phyloP scores from a whole-genome alignment of 768 basidiomycete genomes.

The Termitomyces sp. region DNA sequence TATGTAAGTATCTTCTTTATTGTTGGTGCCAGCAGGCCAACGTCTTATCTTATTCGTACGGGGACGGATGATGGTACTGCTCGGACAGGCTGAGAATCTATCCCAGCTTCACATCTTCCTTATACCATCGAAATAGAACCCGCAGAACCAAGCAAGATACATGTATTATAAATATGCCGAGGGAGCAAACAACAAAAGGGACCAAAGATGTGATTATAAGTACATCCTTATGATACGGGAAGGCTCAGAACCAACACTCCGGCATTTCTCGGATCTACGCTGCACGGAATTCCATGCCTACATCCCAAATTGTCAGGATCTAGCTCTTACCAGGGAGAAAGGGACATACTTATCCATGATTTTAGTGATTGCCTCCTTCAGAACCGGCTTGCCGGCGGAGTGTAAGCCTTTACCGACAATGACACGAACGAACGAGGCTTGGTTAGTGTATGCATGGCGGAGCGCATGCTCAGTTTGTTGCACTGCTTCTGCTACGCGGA shows the following conservation, averaged over 20 bases:
- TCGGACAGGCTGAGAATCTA: too few species aligned
- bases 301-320: not conserved
- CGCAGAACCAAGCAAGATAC: not conserved
- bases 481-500: slow-evolving; percentile 45
- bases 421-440: slow-evolving; percentile 32
- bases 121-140: too few species aligned
- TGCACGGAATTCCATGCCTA: slow-evolving; percentile 65
- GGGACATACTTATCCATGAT: slow-evolving; percentile 64
- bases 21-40: not conserved
- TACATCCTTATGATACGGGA: slow-evolving; percentile 7
- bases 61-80: too few species aligned
- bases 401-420: slow-evolving; percentile 82
- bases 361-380: slow-evolving; percentile 78
- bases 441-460: slow-evolving; percentile 32
- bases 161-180: not conserved
- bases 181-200: not conserved
- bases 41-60: not conserved
- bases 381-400: slow-evolving; percentile 66
- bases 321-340: not conserved
- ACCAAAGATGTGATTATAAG: not conserved
- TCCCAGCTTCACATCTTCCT: too few species aligned
- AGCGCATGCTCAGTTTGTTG: slow-evolving; percentile 41
- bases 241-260: slow-evolving; percentile 65
- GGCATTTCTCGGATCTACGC: slow-evolving; percentile 69
- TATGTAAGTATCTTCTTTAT: not conserved